Evolutionary conservation across 2,329 filamentous ascomycete species (phyloP).

Genomic region (Pseudogymnoascus sp.): DNA sequence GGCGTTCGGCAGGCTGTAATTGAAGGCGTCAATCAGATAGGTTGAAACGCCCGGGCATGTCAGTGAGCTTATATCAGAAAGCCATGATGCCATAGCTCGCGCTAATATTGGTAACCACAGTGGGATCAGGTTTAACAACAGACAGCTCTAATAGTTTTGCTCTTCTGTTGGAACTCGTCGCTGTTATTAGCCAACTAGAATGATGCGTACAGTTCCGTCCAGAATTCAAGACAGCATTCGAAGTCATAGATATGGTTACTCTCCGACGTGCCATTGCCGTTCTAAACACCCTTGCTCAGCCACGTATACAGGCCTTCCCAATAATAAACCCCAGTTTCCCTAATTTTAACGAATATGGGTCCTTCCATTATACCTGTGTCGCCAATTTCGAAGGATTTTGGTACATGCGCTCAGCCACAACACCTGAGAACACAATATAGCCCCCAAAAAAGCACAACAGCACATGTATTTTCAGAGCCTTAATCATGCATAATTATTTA

Average conservation of each 20-base stretch:
- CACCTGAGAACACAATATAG: neutral
- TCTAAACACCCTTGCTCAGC: neutral
- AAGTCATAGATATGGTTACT: neutral
- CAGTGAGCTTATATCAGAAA: neutral
- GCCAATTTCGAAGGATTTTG: neutral
- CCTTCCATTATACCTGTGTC: neutral
- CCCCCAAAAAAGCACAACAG: neutral
- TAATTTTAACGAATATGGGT: neutral
- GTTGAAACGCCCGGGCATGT: neutral
- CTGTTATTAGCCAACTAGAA: neutral
- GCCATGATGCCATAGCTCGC: neutral
- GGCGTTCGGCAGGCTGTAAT: neutral
- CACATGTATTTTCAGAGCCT: neutral
- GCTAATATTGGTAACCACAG: neutral
- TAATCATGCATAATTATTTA: neutral
- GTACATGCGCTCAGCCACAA: neutral
- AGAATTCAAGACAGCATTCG: neutral
- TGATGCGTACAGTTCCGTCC: neutral
- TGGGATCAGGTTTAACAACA: neutral
- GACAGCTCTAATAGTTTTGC: neutral
- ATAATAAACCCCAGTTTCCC: neutral
- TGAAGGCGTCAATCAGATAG: neutral
- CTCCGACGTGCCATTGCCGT: neutral
- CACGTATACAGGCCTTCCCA: neutral
- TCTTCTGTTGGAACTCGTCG: neutral